phyloP scores from a whole-genome alignment of 352 stramenopile species.

The Aphanomyces stellatus region DNA sequence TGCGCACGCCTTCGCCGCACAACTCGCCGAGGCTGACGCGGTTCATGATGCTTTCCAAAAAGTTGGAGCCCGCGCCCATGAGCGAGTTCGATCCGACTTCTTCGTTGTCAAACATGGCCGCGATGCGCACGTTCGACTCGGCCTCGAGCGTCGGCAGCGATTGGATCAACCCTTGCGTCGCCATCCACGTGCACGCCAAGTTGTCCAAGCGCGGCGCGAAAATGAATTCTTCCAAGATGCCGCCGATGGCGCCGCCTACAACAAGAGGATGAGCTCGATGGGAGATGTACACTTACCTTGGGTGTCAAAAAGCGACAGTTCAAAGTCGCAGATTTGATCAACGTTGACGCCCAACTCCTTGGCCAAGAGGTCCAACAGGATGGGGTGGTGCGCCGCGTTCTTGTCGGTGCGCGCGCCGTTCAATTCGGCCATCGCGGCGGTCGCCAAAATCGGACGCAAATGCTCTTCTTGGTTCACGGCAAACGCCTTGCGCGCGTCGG shows the following conservation, averaged over 20 bases:
- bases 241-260: conserved; percentile 80
- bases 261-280: no score
- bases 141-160: conserved; percentile 59
- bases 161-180: conserved; percentile 74
- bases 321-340: conserved; percentile 93
- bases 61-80: conserved; percentile 79
- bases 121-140: conserved; percentile 82
- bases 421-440: conserved; percentile 73
- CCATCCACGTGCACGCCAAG: conserved; percentile 92
- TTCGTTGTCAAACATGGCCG: conserved; percentile 98
- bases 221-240: conserved; percentile 92
- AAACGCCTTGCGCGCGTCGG: conserved; percentile 86
- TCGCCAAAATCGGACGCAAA: conserved; percentile 88
- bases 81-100: conserved; percentile 91
- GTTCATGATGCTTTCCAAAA: conserved; percentile 54
- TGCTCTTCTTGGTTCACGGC: conserved; percentile 96
- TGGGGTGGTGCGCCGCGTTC: conserved; percentile 82
- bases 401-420: conserved; percentile 54
- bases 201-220: conserved; percentile 97
- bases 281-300: conserved; percentile 62
- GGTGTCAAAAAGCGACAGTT: conserved; percentile 95
- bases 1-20: conserved; percentile 40
- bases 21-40: conserved; percentile 54
- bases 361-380: conserved; percentile 90
- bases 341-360: conserved; percentile 77